Evolutionary conservation across 495 filamentous ascomycete genomes (phyloP).

Genomic region (Neurospora terricola): DNA sequence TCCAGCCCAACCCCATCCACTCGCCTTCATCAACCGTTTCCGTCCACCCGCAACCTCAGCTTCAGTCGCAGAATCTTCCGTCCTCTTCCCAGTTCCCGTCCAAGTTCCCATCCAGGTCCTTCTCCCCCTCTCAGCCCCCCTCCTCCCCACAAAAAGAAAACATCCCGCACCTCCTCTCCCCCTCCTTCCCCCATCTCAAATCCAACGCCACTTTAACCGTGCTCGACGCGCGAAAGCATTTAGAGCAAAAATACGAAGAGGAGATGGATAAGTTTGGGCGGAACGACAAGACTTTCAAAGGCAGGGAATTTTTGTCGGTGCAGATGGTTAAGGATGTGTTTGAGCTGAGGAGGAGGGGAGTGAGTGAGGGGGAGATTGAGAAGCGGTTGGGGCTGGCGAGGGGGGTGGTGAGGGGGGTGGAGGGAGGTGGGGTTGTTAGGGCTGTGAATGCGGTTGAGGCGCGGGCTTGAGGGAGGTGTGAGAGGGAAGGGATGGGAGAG

Average conservation of each 20-base stretch:
- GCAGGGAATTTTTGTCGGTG: conserved; percentile 32
- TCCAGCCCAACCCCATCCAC: conserved; percentile 35
- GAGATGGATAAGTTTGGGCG: conserved; percentile 26
- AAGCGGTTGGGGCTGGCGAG: conserved; percentile 23
- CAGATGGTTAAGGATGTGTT: conserved; percentile 27
- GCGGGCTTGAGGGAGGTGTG: neutral
- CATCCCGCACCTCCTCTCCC: neutral
- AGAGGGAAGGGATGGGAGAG: neutral
- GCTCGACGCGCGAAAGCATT: conserved; percentile 26
- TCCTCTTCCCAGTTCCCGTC: neutral
- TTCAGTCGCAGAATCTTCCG: conserved; percentile 5
- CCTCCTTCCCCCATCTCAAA: conserved; percentile 17
- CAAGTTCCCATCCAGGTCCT: neutral
- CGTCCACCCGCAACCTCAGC: neutral
- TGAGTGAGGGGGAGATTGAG: conserved; percentile 25
- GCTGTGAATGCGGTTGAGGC: conserved; percentile 2
- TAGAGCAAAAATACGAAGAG: conserved; percentile 25
- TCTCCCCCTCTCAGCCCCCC: too few species aligned
- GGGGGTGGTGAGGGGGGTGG: conserved; percentile 21
- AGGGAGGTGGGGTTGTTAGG: conserved; percentile 23
- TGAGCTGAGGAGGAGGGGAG: conserved; percentile 22
- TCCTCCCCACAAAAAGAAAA: neutral
- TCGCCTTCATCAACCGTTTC: conserved; percentile 36
- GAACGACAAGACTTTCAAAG: conserved; percentile 10
- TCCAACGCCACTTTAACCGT: conserved; percentile 32